Evolutionary conservation across 306 rosid species (phyloP), one percentile per base, ranked within the genome.

Genomic region (Prunus armeniaca): DNA sequence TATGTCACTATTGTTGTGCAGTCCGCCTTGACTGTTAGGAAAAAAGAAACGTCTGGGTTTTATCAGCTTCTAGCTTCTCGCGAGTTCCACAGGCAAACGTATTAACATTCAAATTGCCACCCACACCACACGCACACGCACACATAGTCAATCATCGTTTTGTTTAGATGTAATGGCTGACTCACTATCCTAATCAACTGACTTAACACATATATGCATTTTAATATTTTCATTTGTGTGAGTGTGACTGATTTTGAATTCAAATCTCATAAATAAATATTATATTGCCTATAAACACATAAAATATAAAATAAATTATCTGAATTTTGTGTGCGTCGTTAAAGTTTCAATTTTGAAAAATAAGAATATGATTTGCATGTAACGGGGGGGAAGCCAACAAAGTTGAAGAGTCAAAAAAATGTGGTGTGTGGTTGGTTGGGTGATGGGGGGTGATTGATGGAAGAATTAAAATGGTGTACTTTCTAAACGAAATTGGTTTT

Each of bases 121-220:
- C 3, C 66, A 28, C 43, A 51, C 9, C 66, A 28, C 43, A 69
- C 9, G 41, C 41, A 6, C 41, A 34, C 2, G 9, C 43, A 6
- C 43, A 6, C 43, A 4, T 3, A 34, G 43, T 34, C 8, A 34
- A 34, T 1, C 8, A 6, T 34, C 7, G 32, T 30, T 32, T 32
- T 32, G 7, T 4, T 32, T 32, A 32, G 38, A 32, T 32, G 38
- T 4, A 5, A 32, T 7, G 9, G 0, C 0, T 2, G 9, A 38
- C 0, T 38, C 2, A 38, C 2, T 38, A 0, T 1, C 0, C 0
- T 38, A 7, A 38, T 38, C 0, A 38, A 38, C 0, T 38, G 9
- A 38, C 2, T 38, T 38, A 7, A 38, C 9, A 1, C 9, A 7
- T 0, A 1, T 38, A 1, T 38, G 0, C 0, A 7, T 38, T 1